A percentile compares a stretch with the other conserved stretches of the same genome.
phyloP scores from a whole-genome alignment of 2,329 filamentous ascomycete genomes.

The Epichloe elymi region DNA sequence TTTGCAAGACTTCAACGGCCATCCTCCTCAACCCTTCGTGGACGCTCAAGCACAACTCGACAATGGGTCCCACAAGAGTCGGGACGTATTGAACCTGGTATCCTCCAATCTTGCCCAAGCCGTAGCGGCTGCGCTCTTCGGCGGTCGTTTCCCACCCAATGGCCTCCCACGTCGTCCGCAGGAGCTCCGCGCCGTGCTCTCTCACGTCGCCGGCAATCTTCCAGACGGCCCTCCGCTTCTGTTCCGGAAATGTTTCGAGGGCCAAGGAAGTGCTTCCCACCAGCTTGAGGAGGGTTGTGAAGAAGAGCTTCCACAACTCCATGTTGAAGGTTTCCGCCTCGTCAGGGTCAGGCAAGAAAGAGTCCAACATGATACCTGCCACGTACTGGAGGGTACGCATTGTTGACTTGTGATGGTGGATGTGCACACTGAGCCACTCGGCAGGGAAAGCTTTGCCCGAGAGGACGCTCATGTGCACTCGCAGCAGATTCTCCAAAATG shows the following conservation, averaged over 20 bases:
- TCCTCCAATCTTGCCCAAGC: slow-evolving; percentile 74
- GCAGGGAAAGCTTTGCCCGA: slow-evolving; percentile 80
- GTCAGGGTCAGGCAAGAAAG: slow-evolving; percentile 76
- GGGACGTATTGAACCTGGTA: slow-evolving; percentile 99
- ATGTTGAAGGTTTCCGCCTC: slow-evolving; percentile 88
- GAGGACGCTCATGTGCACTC: slow-evolving; percentile 79
- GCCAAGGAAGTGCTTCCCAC: slow-evolving; percentile 82
- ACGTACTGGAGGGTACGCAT: slow-evolving; percentile 78
- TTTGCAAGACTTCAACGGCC: slow-evolving; percentile 85
- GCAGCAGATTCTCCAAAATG: slow-evolving; percentile 65
- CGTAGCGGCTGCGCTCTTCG: slow-evolving; percentile 68
- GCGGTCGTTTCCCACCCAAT: slow-evolving; percentile 87
- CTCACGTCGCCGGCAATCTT: slow-evolving; percentile 96
- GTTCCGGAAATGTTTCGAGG: slow-evolving; percentile 90
- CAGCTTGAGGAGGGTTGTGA: slow-evolving; percentile 75
- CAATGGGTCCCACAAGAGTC: slow-evolving; percentile 76
- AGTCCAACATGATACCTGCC: slow-evolving; percentile 64
- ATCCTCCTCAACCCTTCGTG: slow-evolving; percentile 82
- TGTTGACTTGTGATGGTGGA: slow-evolving; percentile 83
- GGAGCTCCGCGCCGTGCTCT: slow-evolving; percentile 75
- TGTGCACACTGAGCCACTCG: slow-evolving; percentile 84
- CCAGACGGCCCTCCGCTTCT: slow-evolving; percentile 93
- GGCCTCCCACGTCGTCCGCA: slow-evolving; percentile 80
- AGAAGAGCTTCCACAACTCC: slow-evolving; percentile 87
- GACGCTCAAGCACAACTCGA: slow-evolving; percentile 88